A percentile compares a stretch with the other conserved stretches of the same genome.
Evolutionary conservation across 106 monocot genomes (phyloP).

Genomic region (Xerophyta viscosa): DNA sequence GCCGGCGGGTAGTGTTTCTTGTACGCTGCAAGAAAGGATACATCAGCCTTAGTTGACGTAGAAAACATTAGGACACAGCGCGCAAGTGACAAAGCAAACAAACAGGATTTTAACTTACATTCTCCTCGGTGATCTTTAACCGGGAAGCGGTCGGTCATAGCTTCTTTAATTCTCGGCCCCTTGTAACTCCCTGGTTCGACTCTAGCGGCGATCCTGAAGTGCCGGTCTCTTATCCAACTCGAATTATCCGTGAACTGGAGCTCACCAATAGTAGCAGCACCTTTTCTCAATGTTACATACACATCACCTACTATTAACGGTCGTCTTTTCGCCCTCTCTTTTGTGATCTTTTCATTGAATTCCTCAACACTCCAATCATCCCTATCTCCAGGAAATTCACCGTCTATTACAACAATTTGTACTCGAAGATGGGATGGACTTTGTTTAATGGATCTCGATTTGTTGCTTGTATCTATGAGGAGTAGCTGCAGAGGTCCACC

Average conservation of each 20-base stretch:
- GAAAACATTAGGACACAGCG: too few species aligned
- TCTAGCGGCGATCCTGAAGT: slow-evolving; percentile 38
- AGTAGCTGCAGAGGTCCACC: slow-evolving; percentile 23
- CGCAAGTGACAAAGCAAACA: not conserved
- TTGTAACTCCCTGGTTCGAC: slow-evolving; percentile 21
- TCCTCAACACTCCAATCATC: slow-evolving; percentile 34
- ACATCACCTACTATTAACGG: slow-evolving; percentile 37
- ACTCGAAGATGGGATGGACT: slow-evolving; percentile 19
- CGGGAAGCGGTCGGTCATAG: slow-evolving; percentile 27
- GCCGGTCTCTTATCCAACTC: slow-evolving; percentile 34
- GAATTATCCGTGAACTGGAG: slow-evolving; percentile 55
- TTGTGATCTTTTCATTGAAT: slow-evolving; percentile 27
- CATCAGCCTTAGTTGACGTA: not conserved
- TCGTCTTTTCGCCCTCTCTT: slow-evolving; percentile 29
- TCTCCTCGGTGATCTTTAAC: slow-evolving; percentile 55
- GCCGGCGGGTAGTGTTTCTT: slow-evolving; percentile 54
- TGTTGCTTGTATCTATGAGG: not conserved
- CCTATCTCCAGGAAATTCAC: slow-evolving; percentile 23
- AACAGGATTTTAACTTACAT: slow-evolving; percentile 19
- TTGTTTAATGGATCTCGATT: not conserved
- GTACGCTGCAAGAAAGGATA: slow-evolving; percentile 25
- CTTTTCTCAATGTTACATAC: slow-evolving; percentile 17
- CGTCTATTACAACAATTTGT: slow-evolving; percentile 29
- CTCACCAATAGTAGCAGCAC: slow-evolving; percentile 13
- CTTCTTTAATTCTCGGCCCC: slow-evolving; percentile 38